Conservation (phyloP, 768 basidiomycete genomes). For the Tricholomella constricta region DNA sequence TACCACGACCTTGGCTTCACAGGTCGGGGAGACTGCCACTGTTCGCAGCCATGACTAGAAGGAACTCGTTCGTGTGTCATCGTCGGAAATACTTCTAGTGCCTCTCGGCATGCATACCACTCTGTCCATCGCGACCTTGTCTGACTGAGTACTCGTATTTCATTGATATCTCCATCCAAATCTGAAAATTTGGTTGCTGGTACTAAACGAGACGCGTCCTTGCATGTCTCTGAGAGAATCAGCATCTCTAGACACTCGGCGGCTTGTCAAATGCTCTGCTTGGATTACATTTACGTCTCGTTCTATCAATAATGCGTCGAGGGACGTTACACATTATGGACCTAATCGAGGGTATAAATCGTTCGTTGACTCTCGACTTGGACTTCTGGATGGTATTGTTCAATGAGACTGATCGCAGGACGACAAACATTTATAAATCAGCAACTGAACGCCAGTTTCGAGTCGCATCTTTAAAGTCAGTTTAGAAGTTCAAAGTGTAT, state of each 20-base stretch:
- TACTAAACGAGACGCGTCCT: too few species aligned
- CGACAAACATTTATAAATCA: too few species aligned
- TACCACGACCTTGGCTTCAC: conserved; percentile 41
- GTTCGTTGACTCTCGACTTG: background rate
- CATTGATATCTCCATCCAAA: too few species aligned
- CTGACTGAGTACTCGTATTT: too few species aligned
- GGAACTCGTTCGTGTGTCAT: conserved; percentile 23
- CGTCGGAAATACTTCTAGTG: conserved; percentile 35
- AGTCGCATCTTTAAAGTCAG: too few species aligned
- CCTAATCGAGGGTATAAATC: conserved; percentile 3
- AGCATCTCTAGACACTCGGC: conserved; percentile 31
- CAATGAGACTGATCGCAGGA: background rate
- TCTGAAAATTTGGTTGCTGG: too few species aligned
- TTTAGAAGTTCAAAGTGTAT: too few species aligned
- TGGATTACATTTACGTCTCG: conserved; percentile 9
- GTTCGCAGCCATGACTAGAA: conserved; percentile 44
- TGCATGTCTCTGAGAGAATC: conserved; percentile 14
- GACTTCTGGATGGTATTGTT: background rate
- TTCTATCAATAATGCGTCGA: conserved; percentile 15
- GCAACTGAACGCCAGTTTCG: too few species aligned
- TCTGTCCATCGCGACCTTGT: conserved; percentile 14
- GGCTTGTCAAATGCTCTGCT: background rate
- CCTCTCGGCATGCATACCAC: conserved; percentile 28
- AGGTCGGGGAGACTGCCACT: conserved; percentile 37
- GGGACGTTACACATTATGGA: conserved; percentile 12